phyloP scores from a whole-genome alignment of 805 yeast genomes.

The Barnettozyma salicaria region DNA sequence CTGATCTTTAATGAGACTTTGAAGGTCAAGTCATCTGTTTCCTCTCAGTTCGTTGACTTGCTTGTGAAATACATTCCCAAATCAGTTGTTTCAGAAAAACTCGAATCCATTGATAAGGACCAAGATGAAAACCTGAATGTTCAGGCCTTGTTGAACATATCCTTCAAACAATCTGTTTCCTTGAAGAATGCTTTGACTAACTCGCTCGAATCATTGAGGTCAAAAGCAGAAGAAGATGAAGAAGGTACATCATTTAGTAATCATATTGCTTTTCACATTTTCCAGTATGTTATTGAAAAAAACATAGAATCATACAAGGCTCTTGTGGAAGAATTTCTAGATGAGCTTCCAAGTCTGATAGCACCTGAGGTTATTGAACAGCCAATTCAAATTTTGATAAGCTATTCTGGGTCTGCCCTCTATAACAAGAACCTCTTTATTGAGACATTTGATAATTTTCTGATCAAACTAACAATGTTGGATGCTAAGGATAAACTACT shows the following conservation, averaged over 20 bases:
- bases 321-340: slow-evolving; percentile 30
- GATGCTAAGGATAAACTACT: slow-evolving; percentile 25
- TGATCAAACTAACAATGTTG: slow-evolving; percentile 17
- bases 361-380: slow-evolving; percentile 26
- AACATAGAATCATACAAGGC: slow-evolving; percentile 19
- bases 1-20: slow-evolving; percentile 17
- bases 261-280: slow-evolving; percentile 26
- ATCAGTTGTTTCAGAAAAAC: slow-evolving; percentile 4
- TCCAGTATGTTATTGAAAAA: slow-evolving; percentile 24
- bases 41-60: slow-evolving; percentile 18
- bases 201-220: slow-evolving; percentile 19
- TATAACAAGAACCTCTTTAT: slow-evolving; percentile 18
- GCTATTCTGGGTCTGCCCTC: slow-evolving; percentile 28
- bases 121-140: slow-evolving; percentile 9
- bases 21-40: slow-evolving; percentile 13
- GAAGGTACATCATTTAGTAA: slow-evolving; percentile 14
- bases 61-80: slow-evolving; percentile 19
- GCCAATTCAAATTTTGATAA: slow-evolving; percentile 30
- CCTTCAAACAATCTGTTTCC: slow-evolving; percentile 4
- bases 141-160: slow-evolving; percentile 12
- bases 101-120: slow-evolving; percentile 10
- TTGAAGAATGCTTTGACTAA: slow-evolving; percentile 16
- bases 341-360: slow-evolving; percentile 31
- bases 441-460: slow-evolving; percentile 30
- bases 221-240: slow-evolving; percentile 19